Evolutionary conservation across 2,329 filamentous ascomycete species (phyloP).

Genomic region (Penicillium sp.): DNA sequence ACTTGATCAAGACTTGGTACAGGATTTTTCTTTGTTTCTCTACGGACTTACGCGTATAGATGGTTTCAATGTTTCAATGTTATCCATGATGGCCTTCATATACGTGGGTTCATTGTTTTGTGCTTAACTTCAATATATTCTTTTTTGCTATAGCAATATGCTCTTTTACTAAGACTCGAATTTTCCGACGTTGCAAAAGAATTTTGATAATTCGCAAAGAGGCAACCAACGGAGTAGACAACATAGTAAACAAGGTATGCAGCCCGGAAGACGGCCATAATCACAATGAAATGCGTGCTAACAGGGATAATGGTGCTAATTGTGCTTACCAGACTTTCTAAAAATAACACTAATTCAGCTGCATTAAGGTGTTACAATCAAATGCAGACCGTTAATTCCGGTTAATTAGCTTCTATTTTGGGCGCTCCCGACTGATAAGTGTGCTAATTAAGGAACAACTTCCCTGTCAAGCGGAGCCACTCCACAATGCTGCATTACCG

Average conservation of each 20-base stretch:
- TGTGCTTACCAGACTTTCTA: not conserved
- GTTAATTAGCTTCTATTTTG: constrained; percentile 24
- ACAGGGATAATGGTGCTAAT: not conserved
- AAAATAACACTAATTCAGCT: not conserved
- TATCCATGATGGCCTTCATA: constrained; percentile 1
- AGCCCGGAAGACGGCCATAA: not conserved
- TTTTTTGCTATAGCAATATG: constrained; percentile 5
- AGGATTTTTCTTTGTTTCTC: not conserved
- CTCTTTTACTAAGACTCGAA: not conserved
- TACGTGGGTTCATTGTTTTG: constrained; percentile 1
- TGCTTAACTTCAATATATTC: constrained; percentile 3
- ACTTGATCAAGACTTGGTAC: not conserved
- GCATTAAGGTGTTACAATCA: not conserved
- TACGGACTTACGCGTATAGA: constrained; percentile 3
- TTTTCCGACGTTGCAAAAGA: not conserved
- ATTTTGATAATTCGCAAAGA: not conserved
- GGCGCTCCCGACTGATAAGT: not conserved
- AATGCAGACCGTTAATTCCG: not conserved
- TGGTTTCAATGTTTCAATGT: constrained; percentile 8
- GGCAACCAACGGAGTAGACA: not conserved
- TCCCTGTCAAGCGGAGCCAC: constrained; percentile 5
- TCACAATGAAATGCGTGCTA: not conserved
- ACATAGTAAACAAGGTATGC: not conserved
- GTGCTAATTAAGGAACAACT: constrained; percentile 22
- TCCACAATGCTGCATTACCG: constrained; percentile 11